Evolutionary conservation across 495 filamentous ascomycete genomes (phyloP), one percentile per base, ranked within the genome.

Genomic region (Penicillium longicatenatum): DNA sequence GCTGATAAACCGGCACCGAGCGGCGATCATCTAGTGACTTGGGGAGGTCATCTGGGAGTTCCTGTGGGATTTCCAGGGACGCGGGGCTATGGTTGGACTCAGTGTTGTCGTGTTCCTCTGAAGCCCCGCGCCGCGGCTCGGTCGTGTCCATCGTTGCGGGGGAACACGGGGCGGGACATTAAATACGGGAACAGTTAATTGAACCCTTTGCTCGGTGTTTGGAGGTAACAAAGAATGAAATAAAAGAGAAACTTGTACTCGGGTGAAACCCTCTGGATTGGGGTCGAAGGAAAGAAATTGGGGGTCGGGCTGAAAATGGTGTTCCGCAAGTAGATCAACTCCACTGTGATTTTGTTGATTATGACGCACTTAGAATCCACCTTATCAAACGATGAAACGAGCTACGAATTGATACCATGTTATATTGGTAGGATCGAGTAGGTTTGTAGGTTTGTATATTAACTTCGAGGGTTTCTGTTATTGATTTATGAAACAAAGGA

Each of bases 21-120:
- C 87, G 85, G 52, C 93, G 83, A 75, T 98, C 95, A 64, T 98
- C 89, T 56, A 98, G 80, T 45, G 92, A 93, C 62, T 85, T 91
- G 6, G 94, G 94, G 22, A 98, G 82, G 70, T 98, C 95, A 61
- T 82, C 80, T 39, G 94, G 94, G 46, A 98, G 85, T 60, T 78
- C 60, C 48, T 84, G 76, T 20, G 50, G 49, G 57, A 24, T 63
- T 59, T 52, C 64, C 57, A 57, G 51, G 44, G 57, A 59, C 61
- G 47, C 50, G 62, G 59, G 61, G 60, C 59, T 55, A 57, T 58
- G 55, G 44, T 62, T 50, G 50, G 62, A 55, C 50, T 61, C 54
- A 52, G 53, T 63, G 56, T 70, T 70, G 58, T 65, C 56, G 22
- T 29, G 9, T 33, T 72, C 70, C 59, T 67, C 67, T 59, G 69